These are phyloP conservation scores for Sarcomyxa edulis DNA, from an alignment of 768 basidiomycete species.

Conservation along the genomic window DNA sequence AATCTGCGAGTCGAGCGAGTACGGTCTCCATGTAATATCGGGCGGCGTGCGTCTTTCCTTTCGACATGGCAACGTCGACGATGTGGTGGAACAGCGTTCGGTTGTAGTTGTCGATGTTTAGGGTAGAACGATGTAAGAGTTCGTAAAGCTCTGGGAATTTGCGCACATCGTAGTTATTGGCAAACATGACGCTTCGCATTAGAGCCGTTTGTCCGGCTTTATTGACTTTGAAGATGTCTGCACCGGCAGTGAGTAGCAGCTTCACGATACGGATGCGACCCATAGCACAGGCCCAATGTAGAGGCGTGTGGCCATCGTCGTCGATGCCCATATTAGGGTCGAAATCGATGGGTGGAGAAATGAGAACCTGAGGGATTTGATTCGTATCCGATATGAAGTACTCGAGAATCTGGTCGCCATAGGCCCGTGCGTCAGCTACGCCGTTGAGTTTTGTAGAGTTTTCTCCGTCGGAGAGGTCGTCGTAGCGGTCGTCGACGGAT, in stretches of 20 bases:
- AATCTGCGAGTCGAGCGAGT: constrained; percentile 80
- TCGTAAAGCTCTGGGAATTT: constrained; percentile 99
- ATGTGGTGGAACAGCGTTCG: constrained; percentile 98
- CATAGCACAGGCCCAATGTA: constrained; percentile 99
- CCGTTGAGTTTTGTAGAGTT: constrained; percentile 34
- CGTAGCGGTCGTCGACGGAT: constrained; percentile 39
- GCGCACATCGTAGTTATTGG: constrained; percentile 98
- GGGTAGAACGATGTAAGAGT: constrained; percentile 92
- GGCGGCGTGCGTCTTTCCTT: constrained; percentile 96
- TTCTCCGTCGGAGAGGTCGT: constrained; percentile 40
- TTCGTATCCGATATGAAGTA: constrained; percentile 98
- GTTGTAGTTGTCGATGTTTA: constrained; percentile 97
- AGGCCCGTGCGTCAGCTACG: constrained; percentile 54
- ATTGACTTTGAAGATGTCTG: constrained; percentile 96
- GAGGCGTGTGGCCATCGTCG: constrained; percentile 93
- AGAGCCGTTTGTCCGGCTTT: constrained; percentile 94
- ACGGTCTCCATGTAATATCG: constrained; percentile 99
- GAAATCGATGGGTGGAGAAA: constrained; percentile 84
- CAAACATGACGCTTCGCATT: constrained; percentile 99
- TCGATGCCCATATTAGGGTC: constrained; percentile 96
- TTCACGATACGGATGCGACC: constrained; percentile 96
- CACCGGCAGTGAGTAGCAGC: constrained; percentile 86
- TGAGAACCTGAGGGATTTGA: constrained; percentile 82
- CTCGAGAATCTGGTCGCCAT: constrained; percentile 94
- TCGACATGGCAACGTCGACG: constrained; percentile 94